phyloP scores from a whole-genome alignment of 1,284 basidiomycete species.

The Sutorius eximius region DNA sequence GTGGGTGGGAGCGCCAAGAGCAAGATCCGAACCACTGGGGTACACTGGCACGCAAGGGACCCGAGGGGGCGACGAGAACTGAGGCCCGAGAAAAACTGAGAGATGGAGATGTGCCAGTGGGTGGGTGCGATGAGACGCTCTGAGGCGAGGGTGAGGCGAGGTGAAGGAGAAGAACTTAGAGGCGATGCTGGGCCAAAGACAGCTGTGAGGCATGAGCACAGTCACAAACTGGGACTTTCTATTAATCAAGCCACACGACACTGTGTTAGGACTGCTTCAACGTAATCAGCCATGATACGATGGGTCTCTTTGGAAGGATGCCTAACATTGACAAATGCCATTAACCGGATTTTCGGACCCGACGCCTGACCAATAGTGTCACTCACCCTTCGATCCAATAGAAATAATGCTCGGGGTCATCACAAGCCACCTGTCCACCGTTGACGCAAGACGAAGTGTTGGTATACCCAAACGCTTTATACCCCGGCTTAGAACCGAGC shows the following conservation, averaged over 20 bases:
- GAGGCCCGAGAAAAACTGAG: no score
- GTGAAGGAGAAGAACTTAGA: no score
- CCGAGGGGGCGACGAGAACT: no score
- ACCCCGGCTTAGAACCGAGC: neutral
- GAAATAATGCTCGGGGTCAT: neutral
- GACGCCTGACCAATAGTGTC: neutral
- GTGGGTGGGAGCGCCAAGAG: no score
- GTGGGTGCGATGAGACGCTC: no score
- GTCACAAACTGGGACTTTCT: no score
- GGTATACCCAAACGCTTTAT: neutral
- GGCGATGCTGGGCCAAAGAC: no score
- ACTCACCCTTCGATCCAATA: neutral
- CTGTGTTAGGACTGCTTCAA: neutral
- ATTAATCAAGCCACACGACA: neutral
- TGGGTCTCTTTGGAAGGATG: neutral
- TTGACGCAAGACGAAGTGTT: neutral
- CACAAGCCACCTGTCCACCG: neutral
- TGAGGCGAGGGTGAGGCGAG: no score
- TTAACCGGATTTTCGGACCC: neutral
- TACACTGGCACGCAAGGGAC: no score
- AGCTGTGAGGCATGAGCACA: no score
- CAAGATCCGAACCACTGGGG: no score
- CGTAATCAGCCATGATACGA: neutral
- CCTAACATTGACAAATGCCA: neutral
- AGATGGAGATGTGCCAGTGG: no score